These are phyloP conservation scores for Herpetomonas samuelpessoai DNA, from an alignment of 208 protist genomes.

Conservation along the genomic window DNA sequence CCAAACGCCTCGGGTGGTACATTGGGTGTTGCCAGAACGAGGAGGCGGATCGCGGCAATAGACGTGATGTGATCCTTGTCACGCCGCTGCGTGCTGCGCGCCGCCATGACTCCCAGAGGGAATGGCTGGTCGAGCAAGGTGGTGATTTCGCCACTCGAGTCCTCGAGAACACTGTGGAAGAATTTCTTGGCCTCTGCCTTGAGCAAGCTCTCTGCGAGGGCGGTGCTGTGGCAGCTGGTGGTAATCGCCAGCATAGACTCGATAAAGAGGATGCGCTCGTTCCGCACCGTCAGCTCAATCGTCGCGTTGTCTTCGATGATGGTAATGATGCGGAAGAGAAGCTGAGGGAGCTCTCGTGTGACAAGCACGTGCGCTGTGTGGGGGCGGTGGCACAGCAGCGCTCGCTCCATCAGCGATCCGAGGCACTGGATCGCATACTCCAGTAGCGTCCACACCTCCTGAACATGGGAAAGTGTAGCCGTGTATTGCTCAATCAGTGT, in stretches of 20 bases:
- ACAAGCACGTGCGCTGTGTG: constrained; percentile 56
- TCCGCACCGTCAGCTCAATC: constrained; percentile 53
- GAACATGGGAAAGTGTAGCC: constrained; percentile 30
- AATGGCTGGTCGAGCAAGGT: constrained; percentile 81
- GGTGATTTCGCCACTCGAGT: constrained; percentile 45
- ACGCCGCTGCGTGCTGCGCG: constrained; percentile 49
- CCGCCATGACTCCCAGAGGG: constrained; percentile 31
- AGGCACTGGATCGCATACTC: constrained; percentile 75
- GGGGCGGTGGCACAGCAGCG: constrained; percentile 66
- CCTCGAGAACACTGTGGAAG: constrained; percentile 62
- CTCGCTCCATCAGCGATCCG: constrained; percentile 67
- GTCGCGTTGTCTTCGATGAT: constrained; percentile 58
- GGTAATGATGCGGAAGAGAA: constrained; percentile 60
- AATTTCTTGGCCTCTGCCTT: constrained; percentile 52
- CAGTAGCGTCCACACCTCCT: constrained; percentile 72
- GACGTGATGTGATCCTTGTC: constrained; percentile 85
- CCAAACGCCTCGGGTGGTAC: constrained; percentile 73
- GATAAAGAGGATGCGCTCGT: constrained; percentile 67
- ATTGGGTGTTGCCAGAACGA: constrained; percentile 67
- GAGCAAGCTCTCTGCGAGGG: constrained; percentile 52
- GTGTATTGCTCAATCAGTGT: constrained; percentile 59
- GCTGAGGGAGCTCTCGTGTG: constrained; percentile 39
- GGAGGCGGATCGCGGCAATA: constrained; percentile 75
- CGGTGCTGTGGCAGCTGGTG: constrained; percentile 42
- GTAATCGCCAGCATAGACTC: constrained; percentile 64